Conservation (phyloP, 2,329 filamentous ascomycete species). For the Cercospora canescens region DNA sequence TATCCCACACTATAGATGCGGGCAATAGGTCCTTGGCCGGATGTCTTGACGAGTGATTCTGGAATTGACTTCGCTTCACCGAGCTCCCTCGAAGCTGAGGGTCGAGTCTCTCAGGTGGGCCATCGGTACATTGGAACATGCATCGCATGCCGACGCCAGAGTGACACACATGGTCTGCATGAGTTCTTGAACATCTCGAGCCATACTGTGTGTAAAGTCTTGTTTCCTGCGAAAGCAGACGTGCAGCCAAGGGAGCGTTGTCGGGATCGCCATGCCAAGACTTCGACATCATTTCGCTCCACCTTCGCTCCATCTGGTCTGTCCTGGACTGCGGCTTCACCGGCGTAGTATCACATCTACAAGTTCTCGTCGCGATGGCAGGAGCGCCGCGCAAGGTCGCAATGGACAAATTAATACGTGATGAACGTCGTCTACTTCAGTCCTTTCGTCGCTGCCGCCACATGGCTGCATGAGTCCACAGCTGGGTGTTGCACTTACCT, state of each 20-base stretch:
- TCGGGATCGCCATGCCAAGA: background rate
- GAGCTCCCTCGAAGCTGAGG: background rate
- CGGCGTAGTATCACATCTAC: no score
- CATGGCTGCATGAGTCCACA: background rate
- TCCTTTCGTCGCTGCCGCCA: background rate
- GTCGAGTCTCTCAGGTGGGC: background rate
- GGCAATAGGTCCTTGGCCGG: background rate
- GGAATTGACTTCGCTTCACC: background rate
- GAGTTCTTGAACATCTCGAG: background rate
- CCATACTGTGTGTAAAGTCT: background rate
- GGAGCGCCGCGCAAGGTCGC: no score
- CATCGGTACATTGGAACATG: background rate
- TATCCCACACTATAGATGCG: background rate
- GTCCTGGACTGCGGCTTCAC: background rate
- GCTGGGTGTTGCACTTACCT: background rate
- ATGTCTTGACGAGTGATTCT: background rate
- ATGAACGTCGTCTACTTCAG: no score
- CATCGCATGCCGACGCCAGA: background rate
- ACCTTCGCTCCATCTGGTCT: background rate
- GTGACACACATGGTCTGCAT: background rate
- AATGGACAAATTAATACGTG: background rate
- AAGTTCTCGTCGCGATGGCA: no score
- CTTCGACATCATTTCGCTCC: background rate
- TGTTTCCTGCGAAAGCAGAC: background rate
- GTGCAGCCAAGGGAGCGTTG: no score